Evolutionary conservation across 2,329 filamentous ascomycete genomes (phyloP).

Genomic region (Aspergillus fijiensis): DNA sequence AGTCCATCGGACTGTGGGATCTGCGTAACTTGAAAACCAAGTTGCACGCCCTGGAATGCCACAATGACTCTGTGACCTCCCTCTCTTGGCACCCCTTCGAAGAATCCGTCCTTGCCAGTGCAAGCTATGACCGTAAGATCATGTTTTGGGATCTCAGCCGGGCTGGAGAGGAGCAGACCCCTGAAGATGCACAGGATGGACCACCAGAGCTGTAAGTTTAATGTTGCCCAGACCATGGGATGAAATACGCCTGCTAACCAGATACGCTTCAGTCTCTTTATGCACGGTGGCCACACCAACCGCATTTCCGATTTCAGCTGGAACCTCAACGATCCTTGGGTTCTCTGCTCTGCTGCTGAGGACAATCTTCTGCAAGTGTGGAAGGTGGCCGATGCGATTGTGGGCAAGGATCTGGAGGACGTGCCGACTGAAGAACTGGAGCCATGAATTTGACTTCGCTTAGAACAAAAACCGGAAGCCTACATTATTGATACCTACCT

Average conservation of each 20-base stretch:
- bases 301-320: conserved; percentile 95
- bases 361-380: conserved; percentile 96
- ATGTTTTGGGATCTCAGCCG: conserved; percentile 95
- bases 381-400: conserved; percentile 81
- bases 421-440: conserved; percentile 76
- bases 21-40: conserved; percentile 86
- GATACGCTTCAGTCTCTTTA: conserved; percentile 69
- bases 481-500: conserved; percentile 12
- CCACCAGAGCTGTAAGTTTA: conserved; percentile 81
- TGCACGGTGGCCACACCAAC: conserved; percentile 98
- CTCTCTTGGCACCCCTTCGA: conserved; percentile 94
- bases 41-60: conserved; percentile 84
- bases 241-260: conserved; percentile 1
- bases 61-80: conserved; percentile 85
- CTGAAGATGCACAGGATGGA: conserved; percentile 92
- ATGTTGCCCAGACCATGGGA: too few species aligned
- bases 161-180: conserved; percentile 89
- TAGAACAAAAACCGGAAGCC: conserved; percentile 50
- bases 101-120: conserved; percentile 82
- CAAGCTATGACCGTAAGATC: conserved; percentile 87
- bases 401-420: conserved; percentile 73
- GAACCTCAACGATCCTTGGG: conserved; percentile 96
- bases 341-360: conserved; percentile 91
- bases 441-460: conserved; percentile 31
- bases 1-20: conserved; percentile 94